These are phyloP conservation scores for Arbutus unedo DNA, from an alignment of 148 eudicot genomes.

Conservation along the genomic window DNA sequence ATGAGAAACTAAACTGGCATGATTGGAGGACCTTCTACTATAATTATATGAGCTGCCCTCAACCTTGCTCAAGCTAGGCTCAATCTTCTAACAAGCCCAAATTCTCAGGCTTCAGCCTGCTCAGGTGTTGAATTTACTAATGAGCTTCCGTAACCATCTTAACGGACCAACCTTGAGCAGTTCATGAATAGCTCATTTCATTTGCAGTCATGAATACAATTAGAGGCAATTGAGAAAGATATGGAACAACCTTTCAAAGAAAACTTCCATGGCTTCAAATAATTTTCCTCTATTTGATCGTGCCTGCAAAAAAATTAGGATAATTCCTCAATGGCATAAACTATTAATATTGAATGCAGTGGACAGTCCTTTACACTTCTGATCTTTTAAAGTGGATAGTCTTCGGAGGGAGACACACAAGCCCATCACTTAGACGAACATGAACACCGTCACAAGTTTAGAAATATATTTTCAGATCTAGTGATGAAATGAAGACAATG, in stretches of 20 bases:
- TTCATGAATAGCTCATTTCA: not conserved
- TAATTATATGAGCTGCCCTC: not conserved
- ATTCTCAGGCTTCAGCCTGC: not conserved
- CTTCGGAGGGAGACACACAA: no score
- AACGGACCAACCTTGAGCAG: not conserved
- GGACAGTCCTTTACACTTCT: no score
- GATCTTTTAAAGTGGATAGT: no score
- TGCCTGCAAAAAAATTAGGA: conserved; percentile 47
- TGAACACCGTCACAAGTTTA: no score
- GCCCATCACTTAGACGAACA: no score
- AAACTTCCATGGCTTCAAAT: conserved; percentile 81
- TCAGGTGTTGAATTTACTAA: not conserved
- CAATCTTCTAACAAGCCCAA: not conserved
- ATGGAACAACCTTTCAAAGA: conserved; percentile 69
- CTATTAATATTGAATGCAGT: not conserved
- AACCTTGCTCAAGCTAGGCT: not conserved
- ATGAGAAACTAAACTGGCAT: not conserved
- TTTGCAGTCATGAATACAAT: not conserved
- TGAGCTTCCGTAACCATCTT: not conserved
- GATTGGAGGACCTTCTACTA: not conserved
- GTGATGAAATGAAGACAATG: no score
- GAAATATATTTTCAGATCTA: no score
- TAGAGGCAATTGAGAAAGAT: conserved; percentile 10
- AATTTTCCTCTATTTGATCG: conserved; percentile 73
- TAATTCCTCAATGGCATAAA: not conserved